These are phyloP conservation scores for Emergomyces orientalis DNA, from an alignment of 2,329 filamentous ascomycete species.

Conservation along the genomic window DNA sequence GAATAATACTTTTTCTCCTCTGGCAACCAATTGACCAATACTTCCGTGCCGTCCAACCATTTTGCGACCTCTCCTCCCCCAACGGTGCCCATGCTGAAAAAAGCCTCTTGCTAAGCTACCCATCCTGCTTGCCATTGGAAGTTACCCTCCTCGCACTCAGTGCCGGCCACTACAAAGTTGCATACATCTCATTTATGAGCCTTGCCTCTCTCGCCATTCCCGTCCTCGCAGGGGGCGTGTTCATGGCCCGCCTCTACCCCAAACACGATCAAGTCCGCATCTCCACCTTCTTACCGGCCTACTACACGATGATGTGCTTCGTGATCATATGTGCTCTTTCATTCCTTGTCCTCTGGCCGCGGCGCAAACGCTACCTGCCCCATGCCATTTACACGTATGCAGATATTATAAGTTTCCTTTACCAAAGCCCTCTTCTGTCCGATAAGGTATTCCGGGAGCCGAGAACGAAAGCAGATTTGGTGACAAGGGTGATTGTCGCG, in stretches of 20 bases:
- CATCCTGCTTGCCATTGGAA: slow-evolving; percentile 44
- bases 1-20: slow-evolving; percentile 49
- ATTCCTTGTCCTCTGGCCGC: slow-evolving; percentile 53
- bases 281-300: slow-evolving; percentile 63
- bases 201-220: slow-evolving; percentile 46
- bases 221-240: slow-evolving; percentile 51
- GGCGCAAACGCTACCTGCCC: slow-evolving; percentile 56
- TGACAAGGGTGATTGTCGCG: slow-evolving; percentile 55
- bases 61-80: slow-evolving; percentile 44
- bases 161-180: slow-evolving; percentile 50
- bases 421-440: slow-evolving; percentile 59
- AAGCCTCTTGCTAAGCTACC: slow-evolving; percentile 50
- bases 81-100: slow-evolving; percentile 46
- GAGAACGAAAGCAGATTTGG: slow-evolving; percentile 57
- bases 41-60: slow-evolving; percentile 51
- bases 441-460: slow-evolving; percentile 66
- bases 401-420: slow-evolving; percentile 68
- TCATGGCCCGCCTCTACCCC: slow-evolving; percentile 52
- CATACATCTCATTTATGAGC: slow-evolving; percentile 47
- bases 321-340: slow-evolving; percentile 60
- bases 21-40: slow-evolving; percentile 53
- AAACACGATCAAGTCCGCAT: slow-evolving; percentile 44
- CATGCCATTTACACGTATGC: slow-evolving; percentile 64
- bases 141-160: slow-evolving; percentile 44
- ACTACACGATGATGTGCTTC: slow-evolving; percentile 62